Conservation (phyloP, 371 early-diverging fungal species). For the Rhizomucor pusillus region DNA sequence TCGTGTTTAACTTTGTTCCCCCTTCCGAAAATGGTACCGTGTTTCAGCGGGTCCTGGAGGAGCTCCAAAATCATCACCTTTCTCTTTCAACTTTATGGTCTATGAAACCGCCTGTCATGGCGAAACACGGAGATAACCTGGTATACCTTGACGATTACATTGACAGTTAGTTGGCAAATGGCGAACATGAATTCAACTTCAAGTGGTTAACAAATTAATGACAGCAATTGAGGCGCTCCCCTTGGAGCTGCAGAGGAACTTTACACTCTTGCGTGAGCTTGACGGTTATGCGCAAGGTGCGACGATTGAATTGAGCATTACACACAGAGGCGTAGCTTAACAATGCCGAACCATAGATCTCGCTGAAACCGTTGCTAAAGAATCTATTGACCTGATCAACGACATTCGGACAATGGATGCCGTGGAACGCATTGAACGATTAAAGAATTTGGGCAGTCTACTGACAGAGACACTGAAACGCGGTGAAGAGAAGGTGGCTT, state of each 20-base stretch:
- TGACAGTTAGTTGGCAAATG: constrained; percentile 64
- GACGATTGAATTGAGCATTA: background rate
- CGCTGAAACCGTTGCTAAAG: constrained; percentile 58
- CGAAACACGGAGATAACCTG: constrained; percentile 43
- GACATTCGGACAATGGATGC: constrained; percentile 43
- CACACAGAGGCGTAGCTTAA: background rate
- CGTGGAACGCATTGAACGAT: constrained; percentile 54
- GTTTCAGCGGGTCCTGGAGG: too few relatives aligned
- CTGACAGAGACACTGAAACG: constrained; percentile 77
- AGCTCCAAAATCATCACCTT: background rate
- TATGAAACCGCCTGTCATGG: constrained; percentile 31
- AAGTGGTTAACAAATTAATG: background rate
- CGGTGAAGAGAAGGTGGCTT: constrained; percentile 88
- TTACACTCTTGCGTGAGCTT: constrained; percentile 86
- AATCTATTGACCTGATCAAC: constrained; percentile 58
- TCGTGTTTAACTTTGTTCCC: too few relatives aligned
- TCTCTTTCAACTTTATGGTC: background rate
- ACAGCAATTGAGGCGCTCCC: constrained; percentile 89
- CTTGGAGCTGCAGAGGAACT: constrained; percentile 84
- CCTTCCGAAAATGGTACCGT: too few relatives aligned
- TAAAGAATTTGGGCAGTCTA: constrained; percentile 58
- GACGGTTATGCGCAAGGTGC: constrained; percentile 84
- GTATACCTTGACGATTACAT: constrained; percentile 86
- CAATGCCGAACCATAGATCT: constrained; percentile 36
- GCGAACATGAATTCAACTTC: background rate